A percentile compares a stretch with the other conserved stretches of the same genome.
These are phyloP conservation scores for Venustampulla echinocandica DNA, from an alignment of 495 filamentous ascomycete species.

Conservation along the genomic window DNA sequence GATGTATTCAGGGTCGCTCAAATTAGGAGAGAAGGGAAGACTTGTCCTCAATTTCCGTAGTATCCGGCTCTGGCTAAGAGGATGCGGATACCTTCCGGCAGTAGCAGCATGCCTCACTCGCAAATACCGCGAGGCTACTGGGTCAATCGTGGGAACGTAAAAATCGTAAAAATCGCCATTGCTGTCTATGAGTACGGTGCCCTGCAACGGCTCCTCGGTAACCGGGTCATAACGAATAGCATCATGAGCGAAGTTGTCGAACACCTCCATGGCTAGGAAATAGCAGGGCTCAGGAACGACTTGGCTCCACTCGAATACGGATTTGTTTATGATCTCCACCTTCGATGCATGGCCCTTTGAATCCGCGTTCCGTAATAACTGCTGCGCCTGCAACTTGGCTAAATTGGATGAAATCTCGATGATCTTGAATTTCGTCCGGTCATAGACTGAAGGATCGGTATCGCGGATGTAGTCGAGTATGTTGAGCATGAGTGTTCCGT, in stretches of 20 bases:
- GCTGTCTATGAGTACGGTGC: constrained; percentile 73
- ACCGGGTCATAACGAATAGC: constrained; percentile 73
- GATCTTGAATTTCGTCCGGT: constrained; percentile 85
- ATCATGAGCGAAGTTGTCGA: constrained; percentile 98
- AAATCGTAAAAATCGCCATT: constrained; percentile 92
- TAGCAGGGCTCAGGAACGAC: constrained; percentile 87
- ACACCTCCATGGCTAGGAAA: constrained; percentile 97
- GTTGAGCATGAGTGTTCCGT: constrained; percentile 96
- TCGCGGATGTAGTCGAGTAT: constrained; percentile 94
- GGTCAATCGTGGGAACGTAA: constrained; percentile 71
- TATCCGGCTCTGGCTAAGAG: constrained; percentile 43
- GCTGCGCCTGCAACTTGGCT: constrained; percentile 65
- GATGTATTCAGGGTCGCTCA: constrained; percentile 80
- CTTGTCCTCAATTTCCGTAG: constrained; percentile 48
- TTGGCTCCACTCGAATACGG: constrained; percentile 86
- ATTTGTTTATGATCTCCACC: constrained; percentile 88
- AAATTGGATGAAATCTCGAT: constrained; percentile 87
- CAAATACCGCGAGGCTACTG: constrained; percentile 73
- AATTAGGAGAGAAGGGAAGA: constrained; percentile 62
- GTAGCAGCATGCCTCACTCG: constrained; percentile 60
- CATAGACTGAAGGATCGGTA: constrained; percentile 83
- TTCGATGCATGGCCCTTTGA: constrained; percentile 67
- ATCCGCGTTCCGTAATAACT: constrained; percentile 54
- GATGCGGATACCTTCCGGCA: constrained; percentile 35
- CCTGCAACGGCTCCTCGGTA: constrained; percentile 74